A percentile compares a stretch with the other conserved stretches of the same genome.
These are phyloP conservation scores for Fusarium oligoseptatum DNA, from an alignment of 2,329 filamentous ascomycete species.

Conservation along the genomic window DNA sequence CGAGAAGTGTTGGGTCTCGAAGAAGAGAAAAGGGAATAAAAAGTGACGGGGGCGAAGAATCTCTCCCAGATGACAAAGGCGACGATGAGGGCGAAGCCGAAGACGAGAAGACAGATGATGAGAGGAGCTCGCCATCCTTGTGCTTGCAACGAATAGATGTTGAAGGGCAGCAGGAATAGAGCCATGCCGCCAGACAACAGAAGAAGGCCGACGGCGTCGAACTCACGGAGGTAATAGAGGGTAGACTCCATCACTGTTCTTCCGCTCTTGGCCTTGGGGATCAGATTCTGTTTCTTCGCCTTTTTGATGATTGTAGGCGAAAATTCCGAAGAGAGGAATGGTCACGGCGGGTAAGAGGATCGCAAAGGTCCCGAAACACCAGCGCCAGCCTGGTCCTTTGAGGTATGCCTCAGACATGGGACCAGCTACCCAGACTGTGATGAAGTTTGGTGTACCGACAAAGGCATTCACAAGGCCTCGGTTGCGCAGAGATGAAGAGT, in stretches of 20 bases:
- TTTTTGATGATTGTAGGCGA: constrained; percentile 41
- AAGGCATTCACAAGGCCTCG: constrained; percentile 64
- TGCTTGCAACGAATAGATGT: constrained; percentile 56
- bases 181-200: constrained; percentile 67
- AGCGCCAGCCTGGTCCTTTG: constrained; percentile 45
- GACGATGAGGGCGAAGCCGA: constrained; percentile 70
- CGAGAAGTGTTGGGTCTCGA: constrained; percentile 53
- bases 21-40: constrained; percentile 28
- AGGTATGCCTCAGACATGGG: constrained; percentile 45
- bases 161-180: constrained; percentile 74
- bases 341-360: constrained; percentile 66
- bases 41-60: constrained; percentile 44
- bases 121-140: neutral
- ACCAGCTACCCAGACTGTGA: constrained; percentile 52
- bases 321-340: constrained; percentile 40
- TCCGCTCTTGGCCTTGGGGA: neutral
- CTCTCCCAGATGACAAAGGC: constrained; percentile 58
- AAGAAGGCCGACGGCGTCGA: constrained; percentile 69
- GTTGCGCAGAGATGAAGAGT: constrained; percentile 75
- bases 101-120: constrained; percentile 59
- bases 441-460: constrained; percentile 73
- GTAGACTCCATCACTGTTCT: neutral
- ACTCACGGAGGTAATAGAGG: constrained; percentile 54
- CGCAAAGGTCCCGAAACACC: constrained; percentile 67
- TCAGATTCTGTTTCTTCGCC: constrained; percentile 36